phyloP scores from a whole-genome alignment of 2,329 filamentous ascomycete species.

The Pseudocercospora fijiensis region DNA sequence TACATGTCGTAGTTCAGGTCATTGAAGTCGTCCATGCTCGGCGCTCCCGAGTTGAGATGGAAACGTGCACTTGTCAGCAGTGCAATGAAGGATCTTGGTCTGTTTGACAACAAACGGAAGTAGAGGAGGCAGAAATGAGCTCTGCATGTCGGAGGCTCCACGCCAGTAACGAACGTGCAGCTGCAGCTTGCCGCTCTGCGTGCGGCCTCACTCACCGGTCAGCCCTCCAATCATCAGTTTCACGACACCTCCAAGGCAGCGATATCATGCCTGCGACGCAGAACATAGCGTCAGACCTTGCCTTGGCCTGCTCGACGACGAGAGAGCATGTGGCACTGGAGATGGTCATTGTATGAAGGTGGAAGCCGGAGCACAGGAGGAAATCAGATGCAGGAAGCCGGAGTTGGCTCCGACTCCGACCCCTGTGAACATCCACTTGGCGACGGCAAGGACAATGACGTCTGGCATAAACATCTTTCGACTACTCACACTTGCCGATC shows the following conservation, averaged over 20 bases:
- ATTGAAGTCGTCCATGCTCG: background rate
- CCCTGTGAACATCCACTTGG: background rate
- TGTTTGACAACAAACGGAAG: background rate
- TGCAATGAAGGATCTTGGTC: background rate
- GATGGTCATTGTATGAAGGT: background rate
- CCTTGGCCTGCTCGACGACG: background rate
- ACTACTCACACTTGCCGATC: background rate
- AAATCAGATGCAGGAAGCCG: background rate
- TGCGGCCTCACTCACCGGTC: background rate
- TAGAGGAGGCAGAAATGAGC: background rate
- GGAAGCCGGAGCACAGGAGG: background rate
- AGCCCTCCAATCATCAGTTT: background rate
- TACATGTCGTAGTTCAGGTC: background rate
- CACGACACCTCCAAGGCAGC: background rate
- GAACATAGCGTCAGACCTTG: background rate
- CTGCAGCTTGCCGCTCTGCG: background rate
- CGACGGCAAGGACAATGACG: background rate
- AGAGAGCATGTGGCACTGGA: background rate
- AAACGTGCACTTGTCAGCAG: background rate
- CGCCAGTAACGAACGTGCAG: background rate
- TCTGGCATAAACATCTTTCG: slow-evolving; percentile 1
- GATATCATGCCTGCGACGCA: background rate
- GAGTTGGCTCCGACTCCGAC: background rate
- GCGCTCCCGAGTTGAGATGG: background rate
- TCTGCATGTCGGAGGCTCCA: background rate